phyloP scores from a whole-genome alignment of 225 moss, liverwort and hornwort species.

The Marchantia polymorpha region DNA sequence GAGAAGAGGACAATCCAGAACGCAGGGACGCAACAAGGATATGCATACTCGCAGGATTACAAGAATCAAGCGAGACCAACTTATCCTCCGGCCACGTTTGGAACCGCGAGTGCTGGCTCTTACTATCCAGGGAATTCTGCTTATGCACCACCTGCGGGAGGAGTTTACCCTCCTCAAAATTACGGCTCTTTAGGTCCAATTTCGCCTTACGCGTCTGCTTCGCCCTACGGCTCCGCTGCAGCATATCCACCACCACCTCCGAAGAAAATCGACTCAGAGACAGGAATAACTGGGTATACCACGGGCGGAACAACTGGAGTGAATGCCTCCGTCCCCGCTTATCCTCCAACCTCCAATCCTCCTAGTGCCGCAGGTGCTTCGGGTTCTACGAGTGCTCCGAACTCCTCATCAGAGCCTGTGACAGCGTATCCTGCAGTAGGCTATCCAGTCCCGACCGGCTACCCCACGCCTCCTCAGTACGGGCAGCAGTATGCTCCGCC shows the following conservation, averaged over 20 bases:
- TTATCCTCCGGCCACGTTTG: constrained; percentile 6
- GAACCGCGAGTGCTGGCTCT: background rate
- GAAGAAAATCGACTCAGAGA: background rate
- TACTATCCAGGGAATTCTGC: background rate
- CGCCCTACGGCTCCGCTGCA: background rate
- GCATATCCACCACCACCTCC: constrained; percentile 9
- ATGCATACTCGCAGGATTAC: constrained; percentile 7
- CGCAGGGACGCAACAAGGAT: background rate
- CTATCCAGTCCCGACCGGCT: background rate
- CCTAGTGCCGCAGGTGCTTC: background rate
- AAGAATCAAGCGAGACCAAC: constrained; percentile 6
- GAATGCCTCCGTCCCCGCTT: background rate
- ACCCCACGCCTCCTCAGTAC: background rate
- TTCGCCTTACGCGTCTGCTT: constrained; percentile 2
- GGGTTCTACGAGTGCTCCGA: background rate
- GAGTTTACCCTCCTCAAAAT: background rate
- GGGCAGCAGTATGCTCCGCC: constrained; percentile 5
- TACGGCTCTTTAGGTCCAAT: background rate
- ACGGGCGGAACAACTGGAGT: constrained; percentile 8
- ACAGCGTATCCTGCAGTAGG: constrained; percentile 26
- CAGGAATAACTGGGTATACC: constrained; percentile 7
- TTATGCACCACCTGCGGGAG: background rate
- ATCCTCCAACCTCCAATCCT: background rate
- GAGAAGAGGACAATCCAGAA: constrained; percentile 26
- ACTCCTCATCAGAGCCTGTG: constrained; percentile 25